These are phyloP conservation scores for Nitzschia palea DNA, from an alignment of 108 stramenopile species.

Conservation along the genomic window DNA sequence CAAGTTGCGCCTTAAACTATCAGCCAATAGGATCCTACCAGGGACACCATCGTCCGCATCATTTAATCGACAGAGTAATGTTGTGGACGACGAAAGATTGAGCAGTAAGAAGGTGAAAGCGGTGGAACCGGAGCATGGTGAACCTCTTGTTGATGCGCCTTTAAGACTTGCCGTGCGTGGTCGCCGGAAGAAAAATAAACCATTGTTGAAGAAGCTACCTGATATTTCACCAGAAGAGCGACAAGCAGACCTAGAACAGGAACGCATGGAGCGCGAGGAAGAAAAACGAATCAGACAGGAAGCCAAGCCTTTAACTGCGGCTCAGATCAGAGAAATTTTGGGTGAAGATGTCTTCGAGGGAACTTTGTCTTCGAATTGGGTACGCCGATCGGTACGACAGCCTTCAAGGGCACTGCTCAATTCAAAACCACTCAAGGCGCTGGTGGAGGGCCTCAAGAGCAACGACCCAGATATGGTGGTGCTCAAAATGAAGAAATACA, in stretches of 20 bases:
- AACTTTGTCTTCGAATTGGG: constrained; percentile 48
- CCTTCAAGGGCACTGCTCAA: constrained; percentile 68
- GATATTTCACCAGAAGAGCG: background rate
- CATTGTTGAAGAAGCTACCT: background rate
- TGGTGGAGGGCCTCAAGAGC: constrained; percentile 68
- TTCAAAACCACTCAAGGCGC: constrained; percentile 51
- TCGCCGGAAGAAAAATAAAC: background rate
- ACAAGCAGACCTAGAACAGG: constrained; percentile 26
- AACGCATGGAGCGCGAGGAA: constrained; percentile 28
- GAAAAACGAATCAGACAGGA: constrained; percentile 41
- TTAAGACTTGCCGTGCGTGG: no score
- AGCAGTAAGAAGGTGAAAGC: no score
- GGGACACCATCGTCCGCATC: background rate
- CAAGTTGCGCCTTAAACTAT: constrained; percentile 19
- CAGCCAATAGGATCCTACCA: background rate
- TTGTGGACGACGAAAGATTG: no score
- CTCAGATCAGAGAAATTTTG: constrained; percentile 48
- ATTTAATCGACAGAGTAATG: no score
- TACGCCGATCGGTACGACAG: constrained; percentile 79
- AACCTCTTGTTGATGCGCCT: no score
- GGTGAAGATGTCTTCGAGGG: constrained; percentile 39
- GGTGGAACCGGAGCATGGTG: no score
- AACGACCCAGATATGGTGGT: constrained; percentile 89
- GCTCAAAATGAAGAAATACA: constrained; percentile 90
- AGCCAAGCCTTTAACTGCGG: constrained; percentile 43